Percentiles rank a stretch among this genome's conserved stretches.
These are phyloP conservation scores for Clohesyomyces aquaticus DNA, from an alignment of 495 filamentous ascomycete species.

Conservation along the genomic window DNA sequence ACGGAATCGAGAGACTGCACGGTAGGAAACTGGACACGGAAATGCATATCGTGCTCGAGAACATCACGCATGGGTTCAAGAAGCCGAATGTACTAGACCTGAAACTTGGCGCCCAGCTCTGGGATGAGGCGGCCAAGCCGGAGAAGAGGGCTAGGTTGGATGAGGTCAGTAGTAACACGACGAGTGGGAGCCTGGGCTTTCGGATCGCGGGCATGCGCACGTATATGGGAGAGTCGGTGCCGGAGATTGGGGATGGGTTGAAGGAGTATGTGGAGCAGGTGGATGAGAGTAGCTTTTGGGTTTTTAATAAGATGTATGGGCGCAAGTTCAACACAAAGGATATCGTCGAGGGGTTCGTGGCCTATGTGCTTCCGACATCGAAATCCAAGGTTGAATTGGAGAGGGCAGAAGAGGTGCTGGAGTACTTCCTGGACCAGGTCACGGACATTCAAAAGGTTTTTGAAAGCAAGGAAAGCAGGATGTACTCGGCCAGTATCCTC, in stretches of 20 bases:
- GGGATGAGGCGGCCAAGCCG: slow-evolving; percentile 77
- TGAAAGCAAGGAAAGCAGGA: slow-evolving; percentile 79
- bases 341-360: slow-evolving; percentile 72
- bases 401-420: slow-evolving; percentile 59
- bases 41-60: slow-evolving; percentile 82
- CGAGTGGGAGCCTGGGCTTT: slow-evolving; percentile 78
- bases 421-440: slow-evolving; percentile 69
- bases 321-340: slow-evolving; percentile 71
- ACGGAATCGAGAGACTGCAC: slow-evolving; percentile 51
- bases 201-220: slow-evolving; percentile 94
- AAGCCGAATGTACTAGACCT: slow-evolving; percentile 93
- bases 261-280: slow-evolving; percentile 50
- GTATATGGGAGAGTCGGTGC: slow-evolving; percentile 67
- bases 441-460: slow-evolving; percentile 65
- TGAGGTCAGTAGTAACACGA: slow-evolving; percentile 75
- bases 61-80: slow-evolving; percentile 78
- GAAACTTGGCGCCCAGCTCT: slow-evolving; percentile 84
- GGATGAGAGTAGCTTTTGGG: slow-evolving; percentile 63
- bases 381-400: slow-evolving; percentile 42
- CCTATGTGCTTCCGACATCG: slow-evolving; percentile 65
- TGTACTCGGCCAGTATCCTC: slow-evolving; percentile 90
- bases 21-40: slow-evolving; percentile 62
- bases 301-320: slow-evolving; percentile 89
- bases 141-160: slow-evolving; percentile 82
- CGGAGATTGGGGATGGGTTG: slow-evolving; percentile 46